Conservation (phyloP, 1,284 basidiomycete genomes). For the Puccinia horiana region DNA sequence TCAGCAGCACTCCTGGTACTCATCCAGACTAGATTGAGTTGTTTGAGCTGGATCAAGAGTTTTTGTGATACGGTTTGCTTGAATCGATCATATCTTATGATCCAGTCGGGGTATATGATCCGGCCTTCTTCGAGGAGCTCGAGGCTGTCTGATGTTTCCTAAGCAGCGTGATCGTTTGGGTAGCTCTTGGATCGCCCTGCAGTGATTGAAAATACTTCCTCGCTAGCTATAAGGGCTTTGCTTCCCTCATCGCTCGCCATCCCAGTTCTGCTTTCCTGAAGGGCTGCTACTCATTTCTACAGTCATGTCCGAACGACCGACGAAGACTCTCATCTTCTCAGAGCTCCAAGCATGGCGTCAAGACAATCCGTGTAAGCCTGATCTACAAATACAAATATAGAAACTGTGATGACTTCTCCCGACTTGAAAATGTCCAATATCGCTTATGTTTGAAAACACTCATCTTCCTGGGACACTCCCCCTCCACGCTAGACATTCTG, state of each 20-base stretch:
- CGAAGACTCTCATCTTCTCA: constrained; percentile 20
- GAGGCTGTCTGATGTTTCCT: background rate
- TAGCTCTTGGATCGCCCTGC: background rate
- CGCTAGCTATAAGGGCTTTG: no score
- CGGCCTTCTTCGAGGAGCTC: background rate
- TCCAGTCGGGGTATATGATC: no score
- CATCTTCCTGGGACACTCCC: background rate
- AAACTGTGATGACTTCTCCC: background rate
- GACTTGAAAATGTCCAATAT: background rate
- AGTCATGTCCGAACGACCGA: constrained; percentile 5
- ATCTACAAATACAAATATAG: no score
- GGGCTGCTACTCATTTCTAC: background rate
- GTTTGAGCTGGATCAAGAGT: background rate
- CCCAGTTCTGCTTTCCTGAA: background rate
- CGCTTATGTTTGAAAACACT: background rate
- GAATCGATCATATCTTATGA: no score
- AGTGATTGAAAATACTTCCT: background rate
- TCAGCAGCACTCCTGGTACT: constrained; percentile 15
- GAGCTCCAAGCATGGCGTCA: constrained; percentile 43
- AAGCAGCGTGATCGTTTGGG: background rate
- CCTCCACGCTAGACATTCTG: constrained; percentile 33
- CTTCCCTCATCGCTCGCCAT: background rate
- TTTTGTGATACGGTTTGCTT: no score
- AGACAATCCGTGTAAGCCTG: constrained; percentile 45
- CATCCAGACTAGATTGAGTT: constrained; percentile 26